A percentile compares a stretch with the other conserved stretches of the same genome.
Conservation (phyloP, 2,329 filamentous ascomycete species). For the Aspergillus cejpii region DNA sequence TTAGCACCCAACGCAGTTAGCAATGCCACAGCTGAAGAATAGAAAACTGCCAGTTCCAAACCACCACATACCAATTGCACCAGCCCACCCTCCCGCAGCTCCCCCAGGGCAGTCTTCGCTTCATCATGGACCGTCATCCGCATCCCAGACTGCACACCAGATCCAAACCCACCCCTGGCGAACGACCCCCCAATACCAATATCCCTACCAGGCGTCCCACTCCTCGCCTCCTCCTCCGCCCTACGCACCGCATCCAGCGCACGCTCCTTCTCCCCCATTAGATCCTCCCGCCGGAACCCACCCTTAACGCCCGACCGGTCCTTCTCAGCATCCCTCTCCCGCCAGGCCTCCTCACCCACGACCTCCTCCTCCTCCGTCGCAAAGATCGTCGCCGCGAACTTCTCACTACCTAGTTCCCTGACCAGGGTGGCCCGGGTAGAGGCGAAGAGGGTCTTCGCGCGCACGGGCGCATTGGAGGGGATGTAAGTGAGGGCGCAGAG, state of each 20-base stretch:
- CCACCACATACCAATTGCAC: conserved; percentile 46
- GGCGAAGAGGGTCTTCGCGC: conserved; percentile 61
- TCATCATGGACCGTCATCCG: conserved; percentile 49
- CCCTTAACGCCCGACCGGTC: conserved; percentile 23
- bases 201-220: conserved; percentile 47
- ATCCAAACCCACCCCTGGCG: conserved; percentile 13
- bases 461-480: conserved; percentile 56
- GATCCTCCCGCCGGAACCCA: conserved; percentile 38
- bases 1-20: conserved; percentile 19
- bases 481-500: conserved; percentile 56
- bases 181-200: conserved; percentile 42
- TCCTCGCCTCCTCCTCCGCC: conserved; percentile 53
- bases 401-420: conserved; percentile 55
- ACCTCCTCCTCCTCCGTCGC: conserved; percentile 55
- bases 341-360: conserved; percentile 48
- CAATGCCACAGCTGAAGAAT: not conserved
- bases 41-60: not conserved
- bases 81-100: conserved; percentile 33
- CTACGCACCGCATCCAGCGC: conserved; percentile 52
- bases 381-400: conserved; percentile 54
- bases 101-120: conserved; percentile 47
- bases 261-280: conserved; percentile 58
- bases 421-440: conserved; percentile 56
- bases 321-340: conserved; percentile 46
- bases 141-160: conserved; percentile 33